A percentile compares a stretch with the other conserved stretches of the same genome.
Conservation (phyloP, 257 asterid genomes). For the Solanum clarkiae region DNA sequence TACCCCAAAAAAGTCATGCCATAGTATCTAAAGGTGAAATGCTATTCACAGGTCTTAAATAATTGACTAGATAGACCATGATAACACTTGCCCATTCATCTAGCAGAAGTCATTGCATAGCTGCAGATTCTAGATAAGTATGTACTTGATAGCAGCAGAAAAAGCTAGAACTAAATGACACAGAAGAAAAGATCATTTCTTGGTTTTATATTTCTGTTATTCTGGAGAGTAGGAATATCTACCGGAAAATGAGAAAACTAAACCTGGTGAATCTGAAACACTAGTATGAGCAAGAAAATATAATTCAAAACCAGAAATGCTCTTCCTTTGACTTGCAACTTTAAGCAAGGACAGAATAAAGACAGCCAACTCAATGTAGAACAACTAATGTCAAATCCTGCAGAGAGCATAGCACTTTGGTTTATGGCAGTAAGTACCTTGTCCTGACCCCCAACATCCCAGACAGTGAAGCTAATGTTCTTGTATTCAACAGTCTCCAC, state of each 20-base stretch:
- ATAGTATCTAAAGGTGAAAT: neutral
- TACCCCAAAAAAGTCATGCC: neutral
- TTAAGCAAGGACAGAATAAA: neutral
- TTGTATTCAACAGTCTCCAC: constrained; percentile 56
- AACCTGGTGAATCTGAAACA: neutral
- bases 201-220: neutral
- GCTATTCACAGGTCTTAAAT: neutral
- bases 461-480: constrained; percentile 50
- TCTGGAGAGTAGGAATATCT: neutral
- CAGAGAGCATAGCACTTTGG: neutral
- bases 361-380: neutral
- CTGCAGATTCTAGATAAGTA: neutral
- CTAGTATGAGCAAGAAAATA: neutral
- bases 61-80: neutral
- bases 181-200: neutral
- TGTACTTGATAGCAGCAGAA: neutral
- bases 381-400: neutral
- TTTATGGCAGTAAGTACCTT: constrained; percentile 18
- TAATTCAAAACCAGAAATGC: neutral
- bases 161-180: neutral
- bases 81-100: neutral
- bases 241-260: neutral
- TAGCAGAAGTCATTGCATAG: neutral
- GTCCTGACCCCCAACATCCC: constrained; percentile 60
- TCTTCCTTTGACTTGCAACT: neutral